Evolutionary conservation across 2,329 filamentous ascomycete genomes (phyloP), one percentile per base, ranked within the genome.

Genomic region (Ceratocystis smalleyi): DNA sequence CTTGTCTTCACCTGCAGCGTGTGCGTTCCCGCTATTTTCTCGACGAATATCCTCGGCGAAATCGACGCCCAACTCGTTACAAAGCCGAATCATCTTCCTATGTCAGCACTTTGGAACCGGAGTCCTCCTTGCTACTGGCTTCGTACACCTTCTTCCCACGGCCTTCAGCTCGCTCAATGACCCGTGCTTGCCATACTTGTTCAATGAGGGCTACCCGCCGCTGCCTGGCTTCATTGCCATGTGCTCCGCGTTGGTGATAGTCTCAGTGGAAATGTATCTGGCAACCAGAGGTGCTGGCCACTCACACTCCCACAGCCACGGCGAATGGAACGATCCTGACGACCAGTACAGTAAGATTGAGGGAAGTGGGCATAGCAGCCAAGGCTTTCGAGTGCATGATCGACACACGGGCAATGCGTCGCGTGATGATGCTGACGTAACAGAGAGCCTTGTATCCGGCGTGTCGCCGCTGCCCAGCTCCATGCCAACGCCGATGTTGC

Each of bases 201-300:
- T 91, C 81, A 92, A 83, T 72, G 71, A 86, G 68, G 81, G 82
- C n/a, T 95, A 94, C 72, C 82, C 80, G 59, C 88, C 89, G 5
- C 85, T 95, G 72, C 84, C 89, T 0, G 90, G 91, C 1, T 79
- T 94, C 59, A 82, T 95, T 59, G 87, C 89, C 64, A 92, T 95
- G 88, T 74, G 85, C 8, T 85, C 88, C 10, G 88, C 89, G n/a
- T 79, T 95, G 66, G 77, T 88, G 3, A 91, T 96, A 2, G 89
- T 95, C 5, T 82, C 84, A 1, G 81, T 96, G 62, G 92, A 97
- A 74, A 95, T 94, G 76, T 90, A 91, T 72, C 85, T 97, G 69
- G 91, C 90, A 0, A 87, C 86, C 1, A 75, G 83, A 64, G 83
- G 83, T 54, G 84, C 83, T 1, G 78, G 81, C 1, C 83, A 84